Evolutionary conservation across 441 rosid species (phyloP).

Genomic region (Syzygium malaccense): DNA sequence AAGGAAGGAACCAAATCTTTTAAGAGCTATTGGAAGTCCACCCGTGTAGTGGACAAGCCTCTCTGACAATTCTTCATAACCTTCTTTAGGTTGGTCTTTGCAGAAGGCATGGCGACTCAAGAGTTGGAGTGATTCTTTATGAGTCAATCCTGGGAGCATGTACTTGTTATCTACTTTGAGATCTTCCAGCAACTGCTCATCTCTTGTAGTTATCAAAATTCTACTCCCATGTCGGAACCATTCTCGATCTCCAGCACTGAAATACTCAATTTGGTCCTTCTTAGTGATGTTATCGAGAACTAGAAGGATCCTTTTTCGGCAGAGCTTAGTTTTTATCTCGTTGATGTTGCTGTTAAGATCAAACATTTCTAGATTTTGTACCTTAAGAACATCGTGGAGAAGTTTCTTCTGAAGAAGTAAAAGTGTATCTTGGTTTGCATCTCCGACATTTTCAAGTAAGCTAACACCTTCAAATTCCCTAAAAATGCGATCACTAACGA

Average conservation of each 20-base stretch:
- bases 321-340: not conserved
- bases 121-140: no score
- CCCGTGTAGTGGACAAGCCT: not conserved
- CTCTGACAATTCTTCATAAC: not conserved
- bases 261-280: not conserved
- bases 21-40: not conserved
- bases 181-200: not conserved
- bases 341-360: not conserved
- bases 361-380: not conserved
- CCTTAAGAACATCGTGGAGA: not conserved
- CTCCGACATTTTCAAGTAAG: not conserved
- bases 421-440: fast-evolving
- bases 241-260: not conserved
- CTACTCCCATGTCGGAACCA: not conserved
- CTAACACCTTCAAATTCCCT: not conserved
- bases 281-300: not conserved
- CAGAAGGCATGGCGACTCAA: no score
- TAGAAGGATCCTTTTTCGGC: not conserved
- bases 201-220: not conserved
- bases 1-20: not conserved
- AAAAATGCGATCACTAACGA: fast-evolving
- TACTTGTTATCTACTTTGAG: no score
- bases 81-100: not conserved
- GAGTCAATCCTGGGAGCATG: no score
- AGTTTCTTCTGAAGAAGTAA: not conserved